A percentile compares a stretch with the other conserved stretches of the same genome.
Conservation (phyloP, 2,329 filamentous ascomycete genomes). For the Fusarium circinatum region DNA sequence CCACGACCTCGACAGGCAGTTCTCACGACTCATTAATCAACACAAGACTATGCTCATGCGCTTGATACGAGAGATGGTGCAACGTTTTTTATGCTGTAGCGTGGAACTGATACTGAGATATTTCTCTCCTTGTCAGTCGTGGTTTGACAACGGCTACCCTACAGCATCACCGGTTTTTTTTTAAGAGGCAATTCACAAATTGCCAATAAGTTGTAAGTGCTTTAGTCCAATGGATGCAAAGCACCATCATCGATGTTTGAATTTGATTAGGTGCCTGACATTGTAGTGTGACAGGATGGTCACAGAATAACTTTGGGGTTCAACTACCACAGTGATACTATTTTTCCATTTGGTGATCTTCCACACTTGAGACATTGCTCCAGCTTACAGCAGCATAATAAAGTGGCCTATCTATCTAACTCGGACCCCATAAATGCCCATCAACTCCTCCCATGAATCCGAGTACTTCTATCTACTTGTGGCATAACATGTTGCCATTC, state of each 20-base stretch:
- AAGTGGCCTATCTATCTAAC: conserved; percentile 34
- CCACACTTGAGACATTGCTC: background rate
- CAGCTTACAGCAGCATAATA: conserved; percentile 13
- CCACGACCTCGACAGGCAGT: background rate
- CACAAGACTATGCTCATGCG: too few species aligned
- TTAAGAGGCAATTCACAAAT: too few species aligned
- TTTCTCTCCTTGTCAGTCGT: too few species aligned
- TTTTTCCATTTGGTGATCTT: background rate
- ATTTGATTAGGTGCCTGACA: background rate
- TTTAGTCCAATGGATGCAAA: background rate
- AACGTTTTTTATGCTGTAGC: background rate
- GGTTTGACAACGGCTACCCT: background rate
- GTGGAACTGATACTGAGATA: background rate
- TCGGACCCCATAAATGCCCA: conserved; percentile 27
- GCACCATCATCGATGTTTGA: background rate
- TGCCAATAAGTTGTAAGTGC: background rate
- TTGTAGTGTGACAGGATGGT: too few species aligned
- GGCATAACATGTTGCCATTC: conserved; percentile 22
- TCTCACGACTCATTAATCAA: background rate
- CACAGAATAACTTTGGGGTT: too few species aligned
- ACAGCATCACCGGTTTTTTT: background rate
- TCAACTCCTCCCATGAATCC: conserved; percentile 18
- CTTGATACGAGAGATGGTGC: background rate
- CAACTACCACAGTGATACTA: background rate
- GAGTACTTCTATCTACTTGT: conserved; percentile 29